Conservation (phyloP, 176 grass and related monocot species). For the sorghum (Sorghum bicolor) region Sorghum_bicolor_NCBIv3 NC_012879.2:54257001-54257500, state of each 20-base stretch:
- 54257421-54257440: slow-evolving; percentile 39
- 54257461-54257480: slow-evolving; percentile 77
- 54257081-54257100: slow-evolving; percentile 71
- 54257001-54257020: slow-evolving; percentile 56
- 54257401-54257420: slow-evolving; percentile 62
- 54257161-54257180: slow-evolving; percentile 32
- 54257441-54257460: slow-evolving; percentile 44
- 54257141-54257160: slow-evolving; percentile 38
- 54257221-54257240: slow-evolving; percentile 53
- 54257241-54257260: slow-evolving; percentile 41
- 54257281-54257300: slow-evolving; percentile 82
- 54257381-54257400: slow-evolving; percentile 66
- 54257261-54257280: slow-evolving; percentile 59
- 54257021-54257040: slow-evolving; percentile 73
- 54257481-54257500: slow-evolving; percentile 50
- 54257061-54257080: slow-evolving; percentile 77
- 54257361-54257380: slow-evolving; percentile 80
- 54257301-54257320: slow-evolving; percentile 50
- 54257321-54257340: slow-evolving; percentile 58
- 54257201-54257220: slow-evolving; percentile 56
- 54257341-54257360: slow-evolving; percentile 70
- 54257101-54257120: slow-evolving; percentile 79
- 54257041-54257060: slow-evolving; percentile 96
- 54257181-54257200: slow-evolving; percentile 47
- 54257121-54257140: slow-evolving; percentile 66